A percentile compares a stretch with the other conserved stretches of the same genome.
Conservation (phyloP, 805 yeast genomes). For the Jamesozyma piceae region DNA sequence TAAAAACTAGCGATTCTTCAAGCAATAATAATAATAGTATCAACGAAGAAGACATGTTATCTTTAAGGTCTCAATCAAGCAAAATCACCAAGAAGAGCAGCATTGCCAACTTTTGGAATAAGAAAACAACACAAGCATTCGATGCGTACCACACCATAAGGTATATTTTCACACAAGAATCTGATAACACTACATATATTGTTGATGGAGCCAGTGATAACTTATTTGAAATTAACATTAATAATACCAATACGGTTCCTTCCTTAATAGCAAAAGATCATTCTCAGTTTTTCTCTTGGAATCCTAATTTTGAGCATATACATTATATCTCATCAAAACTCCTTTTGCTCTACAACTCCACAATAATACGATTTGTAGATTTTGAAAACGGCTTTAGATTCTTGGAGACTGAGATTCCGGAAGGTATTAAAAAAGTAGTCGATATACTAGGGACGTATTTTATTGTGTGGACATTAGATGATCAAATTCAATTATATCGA, state of each 20-base stretch:
- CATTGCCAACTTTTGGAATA: slow-evolving; percentile 15
- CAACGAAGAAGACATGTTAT: slow-evolving; percentile 5
- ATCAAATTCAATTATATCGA: slow-evolving; percentile 14
- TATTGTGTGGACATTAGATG: slow-evolving; percentile 16
- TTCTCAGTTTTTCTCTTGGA: slow-evolving; percentile 16
- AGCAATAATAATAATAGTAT: neutral
- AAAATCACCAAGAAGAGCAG: slow-evolving; percentile 14
- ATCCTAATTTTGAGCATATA: slow-evolving; percentile 11
- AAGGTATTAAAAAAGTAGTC: slow-evolving; percentile 18
- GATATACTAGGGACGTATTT: slow-evolving; percentile 12
- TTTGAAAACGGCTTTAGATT: slow-evolving; percentile 23
- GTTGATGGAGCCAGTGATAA: slow-evolving; percentile 18
- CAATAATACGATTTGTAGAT: slow-evolving; percentile 19
- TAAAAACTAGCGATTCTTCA: neutral
- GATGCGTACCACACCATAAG: slow-evolving; percentile 4
- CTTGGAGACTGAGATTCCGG: slow-evolving; percentile 12
- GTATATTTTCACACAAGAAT: slow-evolving; percentile 9
- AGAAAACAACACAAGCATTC: slow-evolving; percentile 1
- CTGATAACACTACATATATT: neutral
- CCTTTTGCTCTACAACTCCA: slow-evolving; percentile 13
- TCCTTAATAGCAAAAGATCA: slow-evolving; percentile 11
- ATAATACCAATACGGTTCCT: slow-evolving; percentile 3
- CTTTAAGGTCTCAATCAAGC: slow-evolving; percentile 7
- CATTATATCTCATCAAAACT: slow-evolving; percentile 16
- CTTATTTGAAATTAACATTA: slow-evolving; percentile 8